Evolutionary conservation across 2,329 filamentous ascomycete species (phyloP), one percentile per base, ranked within the genome.

Genomic region (Microdochium bolleyi): DNA sequence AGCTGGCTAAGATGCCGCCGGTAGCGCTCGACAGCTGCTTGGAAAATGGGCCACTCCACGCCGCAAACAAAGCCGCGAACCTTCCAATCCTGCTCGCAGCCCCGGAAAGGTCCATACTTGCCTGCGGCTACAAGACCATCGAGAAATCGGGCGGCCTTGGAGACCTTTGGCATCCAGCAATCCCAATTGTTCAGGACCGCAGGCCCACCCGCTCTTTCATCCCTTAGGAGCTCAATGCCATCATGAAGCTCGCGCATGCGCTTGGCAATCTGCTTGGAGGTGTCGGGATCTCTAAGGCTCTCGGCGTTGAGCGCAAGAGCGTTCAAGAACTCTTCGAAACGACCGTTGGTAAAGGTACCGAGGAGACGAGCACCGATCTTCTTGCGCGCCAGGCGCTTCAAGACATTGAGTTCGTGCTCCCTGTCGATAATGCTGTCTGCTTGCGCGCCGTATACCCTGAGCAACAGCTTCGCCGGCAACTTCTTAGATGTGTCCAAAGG

Each of bases 161-260:
- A 74, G 38, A 85, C 85, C 44, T 84, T 80, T 44, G 82, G 73
- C 7, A 92, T 78, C 92, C 92, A 96, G 64, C 87, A 88, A 67
- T 97, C 91, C 92, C 92, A 99, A 64, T 96, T 97, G 60, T 82
- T 84, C 82, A 90, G 95, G 11, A 96, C 87, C 52, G 84, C 86
- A 0, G 94, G 88, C 0, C 94, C 94, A 21, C 79, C 84, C 34
- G 88, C 80, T 50, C 84, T 80, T 69, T 99, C 94, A 34, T 84
- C 77, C 1, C 86, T 80, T 0, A 96, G 78, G 21, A 99, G 75
- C 25, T 96, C 91, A 56, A 99, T 87, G 0, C 94, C 94, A 51
- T 96, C 89, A 62, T 99, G 94, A 34, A 99, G 78, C 69, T 99
- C 94, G 57, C 92, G 82, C 90, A 99, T 96, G 50, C 94, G 88